Conservation (phyloP, 2,329 filamentous ascomycete species). For the Falciphora oryzae region DNA sequence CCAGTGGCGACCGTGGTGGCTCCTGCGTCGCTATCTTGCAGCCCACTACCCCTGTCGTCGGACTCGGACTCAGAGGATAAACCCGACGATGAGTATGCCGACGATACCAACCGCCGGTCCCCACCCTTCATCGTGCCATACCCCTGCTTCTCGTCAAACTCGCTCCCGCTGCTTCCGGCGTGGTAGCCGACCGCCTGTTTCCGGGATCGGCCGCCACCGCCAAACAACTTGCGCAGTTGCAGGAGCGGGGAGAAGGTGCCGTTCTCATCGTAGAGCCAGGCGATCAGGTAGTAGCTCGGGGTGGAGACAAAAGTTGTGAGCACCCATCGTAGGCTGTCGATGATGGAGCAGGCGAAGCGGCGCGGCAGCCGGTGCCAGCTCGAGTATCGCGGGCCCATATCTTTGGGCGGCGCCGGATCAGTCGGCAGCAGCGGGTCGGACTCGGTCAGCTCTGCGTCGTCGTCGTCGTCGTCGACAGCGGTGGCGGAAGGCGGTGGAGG, state of each 20-base stretch:
- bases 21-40: conserved; percentile 13
- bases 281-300: conserved; percentile 76
- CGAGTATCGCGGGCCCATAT: conserved; percentile 30
- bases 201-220: conserved; percentile 35
- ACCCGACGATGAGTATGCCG: conserved; percentile 55
- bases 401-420: conserved; percentile 21
- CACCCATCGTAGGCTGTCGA: conserved; percentile 72
- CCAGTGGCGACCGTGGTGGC: conserved; percentile 9
- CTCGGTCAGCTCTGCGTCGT: conserved; percentile 20
- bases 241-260: conserved; percentile 73
- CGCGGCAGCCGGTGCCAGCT: conserved; percentile 57
- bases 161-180: conserved; percentile 21
- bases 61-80: conserved; percentile 67
- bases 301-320: conserved; percentile 66
- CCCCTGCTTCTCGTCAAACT: conserved; percentile 26
- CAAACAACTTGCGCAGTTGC: conserved; percentile 62
- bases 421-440: conserved; percentile 49
- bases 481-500: too few species aligned
- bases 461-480: conserved; percentile 12
- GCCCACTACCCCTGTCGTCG: conserved; percentile 37
- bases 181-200: conserved; percentile 43
- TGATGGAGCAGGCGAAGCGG: conserved; percentile 64
- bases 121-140: conserved; percentile 19
- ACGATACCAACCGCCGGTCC: conserved; percentile 25
- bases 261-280: conserved; percentile 75